These are phyloP conservation scores for Effrenium voratum DNA, from an alignment of 73 alveolate genomes.

Conservation along the genomic window DNA sequence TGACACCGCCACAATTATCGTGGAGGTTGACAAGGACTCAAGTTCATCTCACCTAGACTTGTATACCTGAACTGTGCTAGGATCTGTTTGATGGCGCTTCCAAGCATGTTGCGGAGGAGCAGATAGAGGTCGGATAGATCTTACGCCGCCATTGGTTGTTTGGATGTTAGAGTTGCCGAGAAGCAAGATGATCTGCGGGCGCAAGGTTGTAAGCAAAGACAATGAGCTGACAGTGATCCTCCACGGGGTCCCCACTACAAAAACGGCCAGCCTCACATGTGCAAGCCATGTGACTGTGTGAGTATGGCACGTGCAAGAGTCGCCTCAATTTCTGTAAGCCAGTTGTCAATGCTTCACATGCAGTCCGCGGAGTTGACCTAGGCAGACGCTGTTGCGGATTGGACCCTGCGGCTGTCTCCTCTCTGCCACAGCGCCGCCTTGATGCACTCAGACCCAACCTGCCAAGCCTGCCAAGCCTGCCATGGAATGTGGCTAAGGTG, in stretches of 20 bases:
- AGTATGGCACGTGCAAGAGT: too few species aligned
- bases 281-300: too few species aligned
- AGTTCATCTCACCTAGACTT: neutral
- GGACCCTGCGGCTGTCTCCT: constrained; percentile 87
- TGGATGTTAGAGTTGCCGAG: neutral
- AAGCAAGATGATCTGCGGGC: neutral
- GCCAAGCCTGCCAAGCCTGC: neutral
- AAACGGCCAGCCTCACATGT: neutral
- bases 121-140: constrained; percentile 20
- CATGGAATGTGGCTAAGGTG: neutral
- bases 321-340: too few species aligned
- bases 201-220: constrained; percentile 71
- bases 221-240: constrained; percentile 78
- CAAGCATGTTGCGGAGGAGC: constrained; percentile 67
- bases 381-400: constrained; percentile 63
- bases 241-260: constrained; percentile 68
- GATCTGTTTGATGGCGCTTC: constrained; percentile 70
- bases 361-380: neutral
- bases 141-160: neutral
- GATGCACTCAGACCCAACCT: neutral
- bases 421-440: constrained; percentile 64
- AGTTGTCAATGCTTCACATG: too few species aligned
- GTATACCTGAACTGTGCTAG: neutral
- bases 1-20: constrained; percentile 52
- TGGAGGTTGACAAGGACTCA: constrained; percentile 66